These are phyloP conservation scores for Backusella parvicylindrica DNA, from an alignment of 192 early-diverging fungal species.

Conservation along the genomic window DNA sequence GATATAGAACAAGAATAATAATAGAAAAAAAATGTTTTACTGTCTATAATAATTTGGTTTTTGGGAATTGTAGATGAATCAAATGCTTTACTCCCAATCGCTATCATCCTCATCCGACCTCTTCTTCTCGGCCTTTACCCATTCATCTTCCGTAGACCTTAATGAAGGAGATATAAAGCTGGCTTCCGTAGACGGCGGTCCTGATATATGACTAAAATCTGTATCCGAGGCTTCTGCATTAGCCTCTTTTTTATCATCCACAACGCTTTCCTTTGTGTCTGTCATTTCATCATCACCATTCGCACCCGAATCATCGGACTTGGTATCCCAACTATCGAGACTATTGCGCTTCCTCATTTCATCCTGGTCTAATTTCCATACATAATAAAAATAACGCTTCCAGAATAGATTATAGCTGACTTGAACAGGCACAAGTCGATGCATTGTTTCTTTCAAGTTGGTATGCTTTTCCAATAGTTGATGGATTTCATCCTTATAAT, in stretches of 20 bases:
- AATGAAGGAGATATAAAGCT: constrained; percentile 25
- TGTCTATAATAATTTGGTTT: no score
- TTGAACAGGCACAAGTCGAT: constrained; percentile 42
- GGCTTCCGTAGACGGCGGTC: constrained; percentile 23
- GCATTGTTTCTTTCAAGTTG: constrained; percentile 43
- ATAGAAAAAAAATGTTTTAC: no score
- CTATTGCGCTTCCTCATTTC: constrained; percentile 40
- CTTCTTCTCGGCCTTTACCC: constrained; percentile 17
- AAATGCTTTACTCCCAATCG: constrained; percentile 28
- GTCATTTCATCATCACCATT: constrained; percentile 8
- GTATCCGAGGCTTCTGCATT: constrained; percentile 12
- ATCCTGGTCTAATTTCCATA: constrained; percentile 47
- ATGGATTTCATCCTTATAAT: constrained; percentile 43
- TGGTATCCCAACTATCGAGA: constrained; percentile 12
- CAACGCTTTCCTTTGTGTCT: background rate
- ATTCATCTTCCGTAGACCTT: constrained; percentile 12
- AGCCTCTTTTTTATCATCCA: background rate
- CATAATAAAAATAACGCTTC: constrained; percentile 46
- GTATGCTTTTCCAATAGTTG: constrained; percentile 38
- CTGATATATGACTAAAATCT: constrained; percentile 22
- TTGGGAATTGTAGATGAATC: no score
- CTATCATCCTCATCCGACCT: constrained; percentile 26
- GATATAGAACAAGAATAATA: no score
- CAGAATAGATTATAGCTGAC: constrained; percentile 47
- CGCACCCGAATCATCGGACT: constrained; percentile 18